Evolutionary conservation across 306 rosid species (phyloP).

Genomic region (Arachis hypogaea): DNA sequence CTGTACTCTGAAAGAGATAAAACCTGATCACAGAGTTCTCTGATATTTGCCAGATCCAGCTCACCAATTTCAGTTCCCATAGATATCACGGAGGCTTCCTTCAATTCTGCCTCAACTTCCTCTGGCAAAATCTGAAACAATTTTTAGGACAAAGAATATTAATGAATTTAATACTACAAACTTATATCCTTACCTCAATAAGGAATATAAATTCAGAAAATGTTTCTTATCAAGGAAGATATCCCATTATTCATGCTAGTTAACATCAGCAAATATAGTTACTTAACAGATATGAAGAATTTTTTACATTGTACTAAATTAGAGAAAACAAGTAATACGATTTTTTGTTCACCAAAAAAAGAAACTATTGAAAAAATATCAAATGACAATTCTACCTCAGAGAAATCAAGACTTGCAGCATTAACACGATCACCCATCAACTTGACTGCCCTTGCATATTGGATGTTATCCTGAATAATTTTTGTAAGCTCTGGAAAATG

Average conservation of each 20-base stretch:
- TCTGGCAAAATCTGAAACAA: constrained; percentile 66
- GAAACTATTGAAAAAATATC: not conserved
- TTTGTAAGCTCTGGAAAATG: constrained; percentile 97
- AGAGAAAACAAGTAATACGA: not conserved
- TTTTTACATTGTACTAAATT: not conserved
- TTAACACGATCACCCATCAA: constrained; percentile 85
- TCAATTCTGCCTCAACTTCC: constrained; percentile 76
- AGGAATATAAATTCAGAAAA: not conserved
- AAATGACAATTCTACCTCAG: constrained; percentile 60
- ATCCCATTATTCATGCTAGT: not conserved
- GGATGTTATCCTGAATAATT: constrained; percentile 83
- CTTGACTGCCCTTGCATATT: constrained; percentile 82
- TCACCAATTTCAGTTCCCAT: constrained; percentile 99
- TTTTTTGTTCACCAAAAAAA: not conserved
- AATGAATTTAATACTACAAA: too few species aligned
- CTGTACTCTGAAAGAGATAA: constrained; percentile 89
- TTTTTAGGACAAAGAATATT: not conserved
- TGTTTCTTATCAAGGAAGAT: not conserved
- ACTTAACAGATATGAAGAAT: not conserved
- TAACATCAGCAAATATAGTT: not conserved
- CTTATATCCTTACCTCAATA: not conserved
- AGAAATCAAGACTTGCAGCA: constrained; percentile 89
- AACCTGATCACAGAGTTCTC: constrained; percentile 90
- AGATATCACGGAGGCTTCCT: constrained; percentile 85
- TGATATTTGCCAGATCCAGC: constrained; percentile 78